Evolutionary conservation across 768 basidiomycete genomes (phyloP), one percentile per base, ranked within the genome.

Genomic region (Jaapia argillacea): DNA sequence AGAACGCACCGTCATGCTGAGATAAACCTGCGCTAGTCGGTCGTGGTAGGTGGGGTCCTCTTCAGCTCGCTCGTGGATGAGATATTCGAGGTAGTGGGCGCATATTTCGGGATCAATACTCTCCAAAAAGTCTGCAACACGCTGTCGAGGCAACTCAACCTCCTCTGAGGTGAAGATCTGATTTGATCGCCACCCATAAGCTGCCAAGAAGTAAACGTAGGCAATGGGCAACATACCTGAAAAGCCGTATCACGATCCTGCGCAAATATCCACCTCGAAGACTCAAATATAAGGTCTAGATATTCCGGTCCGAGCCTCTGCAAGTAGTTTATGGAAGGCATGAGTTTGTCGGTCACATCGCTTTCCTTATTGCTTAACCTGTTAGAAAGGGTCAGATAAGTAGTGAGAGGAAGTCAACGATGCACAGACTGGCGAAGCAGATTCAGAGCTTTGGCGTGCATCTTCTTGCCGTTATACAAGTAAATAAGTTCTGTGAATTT

Each of bases 81-180:
- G 68, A 52, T 81, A 88, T 58, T 96, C 93, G 5, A 98, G 70
- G 60, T 87, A 98, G 6, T 77, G 74, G 2, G 76, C 68, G 51
- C 85, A 89, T 14, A 89, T 60, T n/a, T 68, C 63, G 3, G 70
- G 76, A 49, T 83, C 75, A 25, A 92, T 69, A 23, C 65, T 66
- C 48, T 90, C 84, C 20, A 99, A 72, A 58, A 81, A 91, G 45
- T 81, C 72, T 7, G 82, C 79, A 3, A 96, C 89, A 0, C 69
- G 70, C 24, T 73, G 68, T 2, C 81, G 75, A 18, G 96, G 92
- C 14, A 98, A 72, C 46, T 94, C 91, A 5, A 85, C 85, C 45
- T 97, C 92, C 54, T 97, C 94, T 0, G 93, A 91, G 2, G 83
- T 90, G 56, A 98, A 99, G 33, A 99, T 89, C 91, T 96, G 51